Base-by-base conservation (phyloP, 2,329 filamentous ascomycete species). In the Macrophomina tecta region DNA sequence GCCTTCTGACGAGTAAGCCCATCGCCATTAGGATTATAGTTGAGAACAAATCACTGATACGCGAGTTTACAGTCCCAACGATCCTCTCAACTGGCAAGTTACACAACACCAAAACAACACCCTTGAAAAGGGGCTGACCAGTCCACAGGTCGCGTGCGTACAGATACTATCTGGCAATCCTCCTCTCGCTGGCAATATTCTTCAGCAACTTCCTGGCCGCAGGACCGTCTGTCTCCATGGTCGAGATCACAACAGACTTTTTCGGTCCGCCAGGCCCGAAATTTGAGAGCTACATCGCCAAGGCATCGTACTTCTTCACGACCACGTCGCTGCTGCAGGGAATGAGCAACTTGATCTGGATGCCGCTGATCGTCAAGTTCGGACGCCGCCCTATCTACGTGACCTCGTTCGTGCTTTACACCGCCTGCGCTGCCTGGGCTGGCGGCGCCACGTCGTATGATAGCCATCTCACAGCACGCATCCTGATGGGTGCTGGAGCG, bases 161-260 rank as follows among this genome's bases (percentile, higher is more conserved):
- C 69, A 83, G 85, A 61, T 79, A 81, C 68, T 86, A 85, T 72
- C 82, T 83, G 45, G 83, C 84, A 8, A 71, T 76, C 56, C 74
- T 85, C 14, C 80, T 86, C 40, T 86, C 83, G 71, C 68, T 83
- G 3, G 84, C 85, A 63, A 86, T 87, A 77, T 78, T 85, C 68
- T 80, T 87, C 74, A 85, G 81, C 75, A 87, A 87, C 73, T 87
- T 87, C 69, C 75, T 87, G 4, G 84, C 85, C 0, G 85, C 84
- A n/a, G 85, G 80, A 0, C 85, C 85, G 3, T 81, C 82, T 3
- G 82, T 87, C 36, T 84, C 83, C 64, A 82, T 87, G 48, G 74
- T 83, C 11, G 70, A 79, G 2, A 84, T 82, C 4, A 81, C 84
- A 3, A 69, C 79, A 7, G 78, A 81, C 68, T 66, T 66, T 48